Base-by-base conservation (phyloP, 805 yeast species). In the Zygosaccharomyces bailii region DNA sequence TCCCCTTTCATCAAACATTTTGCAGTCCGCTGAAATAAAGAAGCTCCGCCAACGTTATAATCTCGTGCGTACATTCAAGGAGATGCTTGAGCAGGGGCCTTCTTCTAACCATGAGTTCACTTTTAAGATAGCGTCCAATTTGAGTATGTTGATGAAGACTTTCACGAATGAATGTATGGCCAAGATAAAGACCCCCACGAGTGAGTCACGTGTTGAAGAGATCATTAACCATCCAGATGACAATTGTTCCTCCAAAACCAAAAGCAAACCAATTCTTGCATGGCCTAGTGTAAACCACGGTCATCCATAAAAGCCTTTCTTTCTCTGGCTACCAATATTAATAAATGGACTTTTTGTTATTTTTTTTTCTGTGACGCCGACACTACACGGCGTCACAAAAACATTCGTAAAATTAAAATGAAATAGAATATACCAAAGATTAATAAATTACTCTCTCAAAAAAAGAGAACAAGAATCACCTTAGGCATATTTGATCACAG, bases 261-360 rank as follows among this genome's bases (percentile, higher is more conserved):
- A 53, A 27, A 49, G 49, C 10, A 63, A 65, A 34, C 60, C 57
- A 34, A 68, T 72, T 27, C 51, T 65, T 32, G 76, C 86, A 1
- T 81, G 86, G 86, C 86, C 86, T 0, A 85, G 86, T 0, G 72
- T 78, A 10, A 74, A 80, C 52, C 85, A 79, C 52, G 83, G 84
- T 0, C 86, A 81, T 57, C 84, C 85, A 14, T 55, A 39, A 32
- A 7, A n/a, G 19, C n/a, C 11, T 17, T 24, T 30, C 39, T 39
- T 25, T 21, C 11, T 11, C 11, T 9, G n/a, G n/a, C 52, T 84
- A 79, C 52, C 82, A 83, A 0, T 86, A 81, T 57, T 84, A 84
- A 14, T 55, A 39, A 32, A 7, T 10, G 19, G n/a, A 16, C 13
- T 24, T 30, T 43, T 39, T 25, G 11, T 16, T 11, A 18, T 9